Evolutionary conservation across 2,329 filamentous ascomycete genomes (phyloP).

Genomic region (Colletotrichum filicis): DNA sequence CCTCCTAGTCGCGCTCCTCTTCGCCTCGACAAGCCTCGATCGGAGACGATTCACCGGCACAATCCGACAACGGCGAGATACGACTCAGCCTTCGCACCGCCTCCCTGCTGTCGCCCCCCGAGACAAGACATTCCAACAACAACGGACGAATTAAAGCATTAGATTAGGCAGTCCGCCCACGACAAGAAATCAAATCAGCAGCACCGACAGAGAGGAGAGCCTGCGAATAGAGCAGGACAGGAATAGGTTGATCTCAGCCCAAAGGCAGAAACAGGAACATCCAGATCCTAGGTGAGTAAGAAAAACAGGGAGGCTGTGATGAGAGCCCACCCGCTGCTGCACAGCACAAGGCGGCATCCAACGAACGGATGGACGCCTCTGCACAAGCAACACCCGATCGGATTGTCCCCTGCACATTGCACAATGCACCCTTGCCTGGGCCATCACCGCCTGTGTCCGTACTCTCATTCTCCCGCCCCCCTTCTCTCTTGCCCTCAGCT

Average conservation of each 20-base stretch:
- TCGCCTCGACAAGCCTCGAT: constrained; percentile 32
- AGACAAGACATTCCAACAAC: constrained; percentile 23
- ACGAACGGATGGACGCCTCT: constrained; percentile 4
- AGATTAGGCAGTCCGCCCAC: neutral
- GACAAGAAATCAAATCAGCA: neutral
- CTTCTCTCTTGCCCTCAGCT: neutral
- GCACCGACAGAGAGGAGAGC: neutral
- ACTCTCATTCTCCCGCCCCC: neutral
- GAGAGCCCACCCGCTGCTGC: neutral
- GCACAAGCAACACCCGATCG: constrained; percentile 17
- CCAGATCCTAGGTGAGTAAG: neutral
- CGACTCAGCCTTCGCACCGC: constrained; percentile 35
- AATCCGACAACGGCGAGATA: constrained; percentile 34
- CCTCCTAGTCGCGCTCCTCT: constrained; percentile 20
- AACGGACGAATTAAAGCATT: neutral
- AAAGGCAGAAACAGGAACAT: neutral
- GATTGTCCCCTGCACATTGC: neutral
- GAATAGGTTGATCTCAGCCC: neutral
- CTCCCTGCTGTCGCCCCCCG: constrained; percentile 19
- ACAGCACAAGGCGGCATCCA: constrained; percentile 1
- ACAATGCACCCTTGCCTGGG: constrained; percentile 11
- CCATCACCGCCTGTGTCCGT: neutral
- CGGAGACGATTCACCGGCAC: constrained; percentile 33
- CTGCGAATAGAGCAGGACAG: neutral
- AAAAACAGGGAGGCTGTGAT: constrained; percentile 7